Evolutionary conservation across 2,329 filamentous ascomycete genomes (phyloP), one percentile per base, ranked within the genome.

Genomic region (Trichoderma sp.): DNA sequence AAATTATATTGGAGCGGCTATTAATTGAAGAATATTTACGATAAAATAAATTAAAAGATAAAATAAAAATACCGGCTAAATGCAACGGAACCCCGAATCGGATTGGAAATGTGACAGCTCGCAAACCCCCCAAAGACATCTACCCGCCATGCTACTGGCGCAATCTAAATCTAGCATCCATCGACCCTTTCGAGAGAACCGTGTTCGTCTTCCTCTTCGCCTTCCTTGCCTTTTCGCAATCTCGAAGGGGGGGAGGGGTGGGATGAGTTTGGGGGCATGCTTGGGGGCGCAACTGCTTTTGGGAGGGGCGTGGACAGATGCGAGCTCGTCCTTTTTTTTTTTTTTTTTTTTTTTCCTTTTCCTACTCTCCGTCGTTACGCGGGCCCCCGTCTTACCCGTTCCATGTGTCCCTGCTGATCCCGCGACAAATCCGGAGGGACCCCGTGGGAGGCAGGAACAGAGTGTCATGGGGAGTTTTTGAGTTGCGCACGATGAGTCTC

Each of bases 91-190:
- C 61, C 61, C 37, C 42, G 9, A 57, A 65, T 56, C 52, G 50
- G 32, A 13, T 45, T 22, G 29, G 29, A 19, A 65, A 65, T 12
- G 52, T 65, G 61, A 65, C 37, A 65, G 61, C 61, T 65, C 61
- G 61, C 4, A 48, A 48, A 56, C 17, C 35, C 34, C 10, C 17
- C 35, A 19, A 13, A 29, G 29, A 45, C 25, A 22, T 32, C 19
- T 35, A 48, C 37, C 37, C 27, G 61, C 39, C 37, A n/a, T 56
- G 12, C 27, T 65, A 57, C 61, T 65, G 61, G 37, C 61, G 61
- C 52, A 65, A 65, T 65, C 61, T 65, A 65, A 65, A 65, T 57
- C 61, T 57, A 48, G 61, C 52, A 57, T 65, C 61, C 61, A 56
- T 65, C 61, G 35, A 29, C 17, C 59, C 50, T 60, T 48, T 19